phyloP scores from a whole-genome alignment of 2,329 filamentous ascomycete species.

The Fusarium heterosporum region DNA sequence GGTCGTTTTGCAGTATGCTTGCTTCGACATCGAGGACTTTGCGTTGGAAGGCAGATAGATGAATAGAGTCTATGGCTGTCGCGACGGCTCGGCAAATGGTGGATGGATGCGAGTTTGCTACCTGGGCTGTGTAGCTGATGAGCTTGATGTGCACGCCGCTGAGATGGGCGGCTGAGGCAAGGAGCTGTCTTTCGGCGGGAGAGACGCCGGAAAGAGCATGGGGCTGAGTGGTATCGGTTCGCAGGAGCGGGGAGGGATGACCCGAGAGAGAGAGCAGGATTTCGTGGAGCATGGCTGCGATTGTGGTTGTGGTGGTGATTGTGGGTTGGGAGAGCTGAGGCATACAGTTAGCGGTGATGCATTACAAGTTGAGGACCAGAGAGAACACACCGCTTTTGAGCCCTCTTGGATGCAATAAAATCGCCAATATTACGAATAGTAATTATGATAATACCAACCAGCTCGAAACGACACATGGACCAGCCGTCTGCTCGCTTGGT shows the following conservation, averaged over 20 bases:
- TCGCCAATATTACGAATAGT: constrained; percentile 59
- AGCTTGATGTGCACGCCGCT: constrained; percentile 82
- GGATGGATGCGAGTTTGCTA: constrained; percentile 78
- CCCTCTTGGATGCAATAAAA: constrained; percentile 53
- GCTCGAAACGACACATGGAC: constrained; percentile 67
- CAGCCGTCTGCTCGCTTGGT: constrained; percentile 2
- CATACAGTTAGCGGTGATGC: constrained; percentile 28
- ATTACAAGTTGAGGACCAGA: background rate
- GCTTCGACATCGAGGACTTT: constrained; percentile 88
- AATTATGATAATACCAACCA: constrained; percentile 63
- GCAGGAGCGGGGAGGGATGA: constrained; percentile 89
- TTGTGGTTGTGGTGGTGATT: constrained; percentile 18
- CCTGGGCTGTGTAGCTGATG: constrained; percentile 72
- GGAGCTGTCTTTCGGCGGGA: constrained; percentile 83
- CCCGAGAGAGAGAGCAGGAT: constrained; percentile 96
- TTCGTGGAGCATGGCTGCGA: constrained; percentile 87
- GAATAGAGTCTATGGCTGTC: constrained; percentile 77
- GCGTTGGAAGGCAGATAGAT: constrained; percentile 83
- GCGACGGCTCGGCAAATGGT: constrained; percentile 90
- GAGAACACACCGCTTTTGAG: constrained; percentile 40
- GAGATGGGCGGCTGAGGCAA: constrained; percentile 80
- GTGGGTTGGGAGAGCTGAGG: constrained; percentile 23
- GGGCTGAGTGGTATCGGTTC: constrained; percentile 61
- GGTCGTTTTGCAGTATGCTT: constrained; percentile 79
- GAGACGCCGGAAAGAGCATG: constrained; percentile 67